Evolutionary conservation across 805 yeast species (phyloP), one percentile per base, ranked within the genome.

Genomic region (Ogataea naganishii): DNA sequence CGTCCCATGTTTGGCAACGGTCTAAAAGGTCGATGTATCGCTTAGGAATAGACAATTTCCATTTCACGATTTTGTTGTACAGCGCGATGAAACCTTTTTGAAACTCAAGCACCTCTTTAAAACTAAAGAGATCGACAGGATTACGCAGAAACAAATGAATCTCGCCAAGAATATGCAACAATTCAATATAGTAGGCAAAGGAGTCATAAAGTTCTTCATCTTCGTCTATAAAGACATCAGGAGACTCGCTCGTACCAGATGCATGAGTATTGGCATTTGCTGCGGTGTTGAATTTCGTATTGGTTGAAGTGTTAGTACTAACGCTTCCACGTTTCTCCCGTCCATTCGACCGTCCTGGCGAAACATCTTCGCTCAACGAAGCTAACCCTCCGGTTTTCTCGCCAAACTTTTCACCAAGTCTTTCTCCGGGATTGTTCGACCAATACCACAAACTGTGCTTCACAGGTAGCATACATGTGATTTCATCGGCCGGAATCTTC

Each of bases 401-500:
- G n/a, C n/a, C n/a, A n/a, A n/a, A n/a, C n/a, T n/a, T 5, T 5
- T 8, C 13, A 14, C 8, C n/a, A 20, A 4, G 5, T 8, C 12
- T 14, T 21, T 13, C 24, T n/a, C 23, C 12, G 15, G 20, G 20
- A 14, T 19, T 14, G 7, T 16, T 27, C 17, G 31, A 4, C 38
- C 38, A 35, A 14, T 35, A 30, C 47, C 47, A 41, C 14, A 33
- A 14, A 15, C 25, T 19, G 18, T 39, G 40, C 21, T 38, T 32
- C 26, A 36, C 38, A 14, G 47, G 46, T 13, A 37, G 30, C 27
- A 36, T 32, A 28, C 36, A 38, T 4, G 38, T 27, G 8, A 39
- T 39, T 27, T 38, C 45, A n/a, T 31, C 26, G 11, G 36, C 36
- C 7, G 50, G 41, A 23, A 47, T 33, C 15, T 46, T 33, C 31